A percentile compares a stretch with the other conserved stretches of the same genome.
Conservation (phyloP, 441 rosid species). For the Croton laevigatus region DNA sequence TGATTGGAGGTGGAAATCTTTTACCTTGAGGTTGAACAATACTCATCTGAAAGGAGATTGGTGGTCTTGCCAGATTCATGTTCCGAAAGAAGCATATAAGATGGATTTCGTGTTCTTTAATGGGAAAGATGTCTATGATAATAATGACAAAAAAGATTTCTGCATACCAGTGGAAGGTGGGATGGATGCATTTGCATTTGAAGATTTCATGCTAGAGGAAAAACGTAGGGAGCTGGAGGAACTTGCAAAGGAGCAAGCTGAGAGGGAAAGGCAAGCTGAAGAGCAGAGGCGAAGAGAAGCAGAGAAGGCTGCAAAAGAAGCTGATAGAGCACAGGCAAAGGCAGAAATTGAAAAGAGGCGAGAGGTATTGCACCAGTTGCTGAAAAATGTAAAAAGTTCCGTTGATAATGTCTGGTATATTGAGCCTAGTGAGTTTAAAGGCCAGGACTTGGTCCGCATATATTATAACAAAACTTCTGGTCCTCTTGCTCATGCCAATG, state of each 20-base stretch:
- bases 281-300: constrained; percentile 73
- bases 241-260: constrained; percentile 78
- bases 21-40: constrained; percentile 62
- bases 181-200: constrained; percentile 68
- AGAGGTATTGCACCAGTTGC: constrained; percentile 38
- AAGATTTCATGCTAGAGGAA: constrained; percentile 85
- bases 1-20: constrained; percentile 92
- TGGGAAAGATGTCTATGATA: constrained; percentile 72
- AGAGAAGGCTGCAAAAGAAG: constrained; percentile 72
- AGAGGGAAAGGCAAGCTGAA: constrained; percentile 67
- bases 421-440: constrained; percentile 65
- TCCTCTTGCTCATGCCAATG: constrained; percentile 64
- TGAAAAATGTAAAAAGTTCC: constrained; percentile 52
- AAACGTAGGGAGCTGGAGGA: constrained; percentile 69
- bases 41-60: constrained; percentile 65
- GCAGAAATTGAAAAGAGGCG: constrained; percentile 54
- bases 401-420: constrained; percentile 66
- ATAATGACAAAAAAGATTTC: constrained; percentile 71
- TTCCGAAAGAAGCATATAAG: constrained; percentile 88
- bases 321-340: constrained; percentile 73
- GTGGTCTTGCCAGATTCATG: constrained; percentile 83
- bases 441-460: constrained; percentile 50
- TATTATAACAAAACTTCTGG: constrained; percentile 75
- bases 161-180: constrained; percentile 67
- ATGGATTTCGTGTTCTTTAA: constrained; percentile 90